These are phyloP conservation scores for Phytophthora capsici DNA, from an alignment of 352 stramenopile genomes.

Conservation along the genomic window DNA sequence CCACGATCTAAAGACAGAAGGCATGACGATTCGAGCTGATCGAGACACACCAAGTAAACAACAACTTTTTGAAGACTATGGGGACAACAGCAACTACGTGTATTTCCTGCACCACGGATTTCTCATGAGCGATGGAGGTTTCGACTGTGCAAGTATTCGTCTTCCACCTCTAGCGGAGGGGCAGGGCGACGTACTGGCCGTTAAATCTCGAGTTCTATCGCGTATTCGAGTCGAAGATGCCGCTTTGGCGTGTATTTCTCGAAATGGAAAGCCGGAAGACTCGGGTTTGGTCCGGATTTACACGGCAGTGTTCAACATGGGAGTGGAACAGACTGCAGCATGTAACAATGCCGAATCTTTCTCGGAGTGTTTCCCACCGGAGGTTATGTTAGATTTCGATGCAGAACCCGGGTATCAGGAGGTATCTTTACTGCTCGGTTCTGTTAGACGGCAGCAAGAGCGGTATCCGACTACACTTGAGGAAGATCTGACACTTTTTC, in stretches of 20 bases:
- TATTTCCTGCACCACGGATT: conserved; percentile 93
- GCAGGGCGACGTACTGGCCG: conserved; percentile 13
- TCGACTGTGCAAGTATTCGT: conserved; percentile 83
- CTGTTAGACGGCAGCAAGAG: conserved; percentile 26
- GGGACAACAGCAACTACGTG: conserved; percentile 92
- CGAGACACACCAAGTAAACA: conserved; percentile 30
- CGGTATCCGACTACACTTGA: conserved; percentile 49
- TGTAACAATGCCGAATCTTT: conserved; percentile 40
- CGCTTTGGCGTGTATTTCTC: conserved; percentile 40
- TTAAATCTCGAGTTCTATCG: conserved; percentile 34
- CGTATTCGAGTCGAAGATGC: conserved; percentile 45
- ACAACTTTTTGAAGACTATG: conserved; percentile 96
- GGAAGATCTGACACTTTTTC: conserved; percentile 32
- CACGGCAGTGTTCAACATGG: conserved; percentile 31
- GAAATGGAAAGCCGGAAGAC: conserved; percentile 36
- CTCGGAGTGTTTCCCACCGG: conserved; percentile 41
- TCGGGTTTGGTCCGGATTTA: conserved; percentile 43
- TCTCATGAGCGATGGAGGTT: conserved; percentile 84
- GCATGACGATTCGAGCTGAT: conserved; percentile 75
- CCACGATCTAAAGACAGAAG: conserved; percentile 47
- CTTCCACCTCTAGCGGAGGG: conserved; percentile 31
- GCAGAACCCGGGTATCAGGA: conserved; percentile 3
- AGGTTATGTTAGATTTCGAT: conserved; percentile 20
- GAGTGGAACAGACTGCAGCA: conserved; percentile 14
- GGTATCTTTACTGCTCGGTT: conserved; percentile 13